phyloP scores from a whole-genome alignment of 2,329 filamentous ascomycete genomes.

The Sarocladium strictum region DNA sequence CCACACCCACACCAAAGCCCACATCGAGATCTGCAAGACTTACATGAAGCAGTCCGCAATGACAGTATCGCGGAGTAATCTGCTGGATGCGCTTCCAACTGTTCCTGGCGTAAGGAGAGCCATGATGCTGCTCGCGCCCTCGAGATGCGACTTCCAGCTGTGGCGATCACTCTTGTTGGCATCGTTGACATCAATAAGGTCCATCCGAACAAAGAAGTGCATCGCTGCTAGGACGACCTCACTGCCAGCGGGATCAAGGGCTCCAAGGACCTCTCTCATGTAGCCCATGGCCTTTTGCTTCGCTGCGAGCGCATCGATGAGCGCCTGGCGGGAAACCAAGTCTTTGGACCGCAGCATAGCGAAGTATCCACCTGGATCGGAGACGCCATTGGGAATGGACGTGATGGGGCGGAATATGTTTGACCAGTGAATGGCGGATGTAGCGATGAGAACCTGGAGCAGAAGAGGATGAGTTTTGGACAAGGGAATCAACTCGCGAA shows the following conservation, averaged over 20 bases:
- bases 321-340: slow-evolving; percentile 30
- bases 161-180: slow-evolving; percentile 33
- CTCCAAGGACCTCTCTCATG: slow-evolving; percentile 33
- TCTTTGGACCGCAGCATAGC: slow-evolving; percentile 30
- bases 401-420: slow-evolving; percentile 33
- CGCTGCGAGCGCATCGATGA: slow-evolving; percentile 40
- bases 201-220: slow-evolving; percentile 46
- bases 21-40: slow-evolving; percentile 16
- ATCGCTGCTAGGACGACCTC: slow-evolving; percentile 42
- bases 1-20: not conserved
- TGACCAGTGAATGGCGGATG: slow-evolving; percentile 43
- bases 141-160: slow-evolving; percentile 40
- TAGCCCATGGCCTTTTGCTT: slow-evolving; percentile 41
- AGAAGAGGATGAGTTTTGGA: slow-evolving; percentile 39
- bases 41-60: slow-evolving; percentile 43
- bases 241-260: slow-evolving; percentile 32
- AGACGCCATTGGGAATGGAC: slow-evolving; percentile 23
- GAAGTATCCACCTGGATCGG: slow-evolving; percentile 30
- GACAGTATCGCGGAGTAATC: slow-evolving; percentile 37
- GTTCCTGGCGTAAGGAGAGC: slow-evolving; percentile 26
- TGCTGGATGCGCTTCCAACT: slow-evolving; percentile 22
- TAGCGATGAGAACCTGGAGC: slow-evolving; percentile 41
- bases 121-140: slow-evolving; percentile 37
- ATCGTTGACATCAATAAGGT: slow-evolving; percentile 44
- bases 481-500: slow-evolving; percentile 41